Conservation (phyloP, 352 stramenopile species). For the Pythium utonaiense region DNA sequence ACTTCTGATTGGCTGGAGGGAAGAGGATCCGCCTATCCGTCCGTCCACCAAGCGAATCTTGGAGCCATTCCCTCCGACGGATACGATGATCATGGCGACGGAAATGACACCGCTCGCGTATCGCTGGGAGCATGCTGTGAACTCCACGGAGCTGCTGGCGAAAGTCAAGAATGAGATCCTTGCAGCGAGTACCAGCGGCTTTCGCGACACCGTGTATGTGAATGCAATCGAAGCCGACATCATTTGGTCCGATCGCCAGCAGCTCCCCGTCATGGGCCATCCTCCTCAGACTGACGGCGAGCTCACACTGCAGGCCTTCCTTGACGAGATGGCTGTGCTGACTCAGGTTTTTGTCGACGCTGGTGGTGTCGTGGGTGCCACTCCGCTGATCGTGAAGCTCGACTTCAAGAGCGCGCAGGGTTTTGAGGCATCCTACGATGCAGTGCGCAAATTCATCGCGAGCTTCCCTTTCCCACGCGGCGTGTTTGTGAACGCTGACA, state of each 20-base stretch:
- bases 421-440: conserved; percentile 33
- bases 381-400: conserved; percentile 64
- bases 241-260: conserved; percentile 53
- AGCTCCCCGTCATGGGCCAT: conserved; percentile 61
- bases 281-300: conserved; percentile 53
- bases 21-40: conserved; percentile 5
- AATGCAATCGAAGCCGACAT: conserved; percentile 74
- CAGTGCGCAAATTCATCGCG: conserved; percentile 34
- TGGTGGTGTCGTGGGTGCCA: conserved; percentile 1
- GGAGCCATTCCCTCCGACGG: no score
- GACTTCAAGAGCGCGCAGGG: conserved; percentile 67
- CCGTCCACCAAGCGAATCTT: background rate
- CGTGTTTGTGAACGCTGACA: conserved; percentile 72
- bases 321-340: conserved; percentile 43
- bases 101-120: conserved; percentile 49
- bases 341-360: conserved; percentile 9
- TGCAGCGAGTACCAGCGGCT: conserved; percentile 14
- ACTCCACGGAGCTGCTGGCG: conserved; percentile 36
- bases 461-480: conserved; percentile 45
- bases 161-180: conserved; percentile 30
- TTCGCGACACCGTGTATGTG: conserved; percentile 27
- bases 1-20: conserved; percentile 2
- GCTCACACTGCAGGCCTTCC: conserved; percentile 41
- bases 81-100: background rate
- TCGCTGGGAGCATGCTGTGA: conserved; percentile 66